Evolutionary conservation across 257 asterid genomes (phyloP).

Genomic region (Primulina huaijiensis): DNA sequence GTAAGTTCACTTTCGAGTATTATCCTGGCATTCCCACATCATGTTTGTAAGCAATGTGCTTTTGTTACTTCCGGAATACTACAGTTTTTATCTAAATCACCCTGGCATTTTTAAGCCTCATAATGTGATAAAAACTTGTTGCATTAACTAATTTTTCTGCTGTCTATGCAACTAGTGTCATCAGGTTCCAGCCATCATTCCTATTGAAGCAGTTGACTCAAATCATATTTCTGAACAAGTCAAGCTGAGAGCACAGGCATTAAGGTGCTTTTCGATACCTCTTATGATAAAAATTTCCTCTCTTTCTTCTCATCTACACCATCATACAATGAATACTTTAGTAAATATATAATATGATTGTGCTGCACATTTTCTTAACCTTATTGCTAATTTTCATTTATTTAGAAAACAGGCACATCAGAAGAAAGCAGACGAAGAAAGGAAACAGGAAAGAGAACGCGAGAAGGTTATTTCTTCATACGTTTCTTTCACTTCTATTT

Average conservation of each 20-base stretch:
- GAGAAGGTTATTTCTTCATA: constrained; percentile 47
- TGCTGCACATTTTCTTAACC: neutral
- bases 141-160: constrained; percentile 18
- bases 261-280: constrained; percentile 46
- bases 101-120: neutral
- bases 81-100: neutral
- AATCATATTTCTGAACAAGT: constrained; percentile 49
- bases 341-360: neutral
- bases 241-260: constrained; percentile 47
- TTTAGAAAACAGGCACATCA: constrained; percentile 45
- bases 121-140: neutral
- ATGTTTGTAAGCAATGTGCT: constrained; percentile 4
- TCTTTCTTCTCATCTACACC: neutral
- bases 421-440: constrained; percentile 49
- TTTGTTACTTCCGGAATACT: neutral
- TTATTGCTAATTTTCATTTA: neutral
- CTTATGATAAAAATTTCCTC: neutral
- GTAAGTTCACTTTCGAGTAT: neutral
- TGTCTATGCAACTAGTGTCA: constrained; percentile 24
- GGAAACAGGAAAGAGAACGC: constrained; percentile 49
- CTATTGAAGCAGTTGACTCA: constrained; percentile 37
- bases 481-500: neutral
- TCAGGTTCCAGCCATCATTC: constrained; percentile 45
- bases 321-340: neutral
- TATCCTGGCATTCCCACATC: neutral